Conservation (phyloP, 2,329 filamentous ascomycete species). For the Aspergillus phoenicis region DNA sequence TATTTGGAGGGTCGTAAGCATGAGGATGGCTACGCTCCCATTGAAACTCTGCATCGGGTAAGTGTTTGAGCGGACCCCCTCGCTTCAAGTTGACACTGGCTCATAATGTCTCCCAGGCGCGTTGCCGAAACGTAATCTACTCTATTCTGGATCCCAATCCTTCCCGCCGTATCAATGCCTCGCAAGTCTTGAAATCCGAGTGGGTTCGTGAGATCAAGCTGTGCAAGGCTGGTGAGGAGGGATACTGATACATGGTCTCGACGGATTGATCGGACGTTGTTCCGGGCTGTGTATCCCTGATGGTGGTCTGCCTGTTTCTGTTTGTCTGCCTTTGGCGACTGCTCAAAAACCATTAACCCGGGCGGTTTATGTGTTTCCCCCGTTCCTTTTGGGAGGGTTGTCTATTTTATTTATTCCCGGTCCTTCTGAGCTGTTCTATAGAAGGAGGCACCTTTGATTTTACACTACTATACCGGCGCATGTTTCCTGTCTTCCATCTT, state of each 20-base stretch:
- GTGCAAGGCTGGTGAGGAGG: constrained; percentile 95
- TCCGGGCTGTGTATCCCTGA: constrained; percentile 18
- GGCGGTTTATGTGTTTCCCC: constrained; percentile 26
- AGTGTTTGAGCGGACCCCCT: constrained; percentile 45
- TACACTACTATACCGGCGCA: constrained; percentile 28
- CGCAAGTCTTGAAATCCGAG: constrained; percentile 95
- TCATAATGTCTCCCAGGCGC: constrained; percentile 62
- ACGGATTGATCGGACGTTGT: constrained; percentile 15
- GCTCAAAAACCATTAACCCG: constrained; percentile 19
- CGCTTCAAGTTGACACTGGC: constrained; percentile 11
- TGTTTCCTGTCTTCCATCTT: constrained; percentile 18
- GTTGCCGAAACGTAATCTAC: constrained; percentile 98
- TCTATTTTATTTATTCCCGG: not conserved
- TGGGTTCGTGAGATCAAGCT: constrained; percentile 98
- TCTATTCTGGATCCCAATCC: constrained; percentile 97
- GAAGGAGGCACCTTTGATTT: constrained; percentile 27
- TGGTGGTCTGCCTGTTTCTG: constrained; percentile 10
- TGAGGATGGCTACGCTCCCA: constrained; percentile 93
- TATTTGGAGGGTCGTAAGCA: constrained; percentile 92
- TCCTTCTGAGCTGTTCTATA: constrained; percentile 23
- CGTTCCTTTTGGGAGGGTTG: constrained; percentile 16
- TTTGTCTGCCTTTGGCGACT: constrained; percentile 17
- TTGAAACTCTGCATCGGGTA: constrained; percentile 93
- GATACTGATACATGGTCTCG: constrained; percentile 60
- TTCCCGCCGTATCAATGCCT: constrained; percentile 86